Evolutionary conservation across 306 rosid genomes (phyloP).

Genomic region (Dalbergia cultrata): DNA sequence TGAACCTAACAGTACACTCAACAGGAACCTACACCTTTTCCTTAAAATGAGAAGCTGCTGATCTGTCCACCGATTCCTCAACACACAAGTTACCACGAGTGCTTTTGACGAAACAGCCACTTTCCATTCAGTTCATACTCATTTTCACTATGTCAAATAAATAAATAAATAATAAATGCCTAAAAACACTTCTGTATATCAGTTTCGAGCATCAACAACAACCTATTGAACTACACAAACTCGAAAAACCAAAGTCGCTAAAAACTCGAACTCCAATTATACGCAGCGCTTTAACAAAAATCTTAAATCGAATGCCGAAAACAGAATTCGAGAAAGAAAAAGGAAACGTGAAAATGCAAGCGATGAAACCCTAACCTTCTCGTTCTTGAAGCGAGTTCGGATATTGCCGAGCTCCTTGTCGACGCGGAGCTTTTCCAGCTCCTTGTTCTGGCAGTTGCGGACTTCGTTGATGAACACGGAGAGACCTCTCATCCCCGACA

Average conservation of each 20-base stretch:
- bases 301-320: background rate
- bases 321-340: background rate
- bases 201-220: background rate
- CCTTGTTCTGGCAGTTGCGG: conserved; percentile 80
- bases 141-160: background rate
- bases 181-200: conserved; percentile 8
- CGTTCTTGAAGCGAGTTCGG: conserved; percentile 81
- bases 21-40: background rate
- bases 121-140: conserved; percentile 17
- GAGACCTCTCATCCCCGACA: conserved; percentile 83
- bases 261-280: background rate
- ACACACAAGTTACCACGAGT: background rate
- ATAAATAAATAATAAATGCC: background rate
- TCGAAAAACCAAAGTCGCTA: background rate
- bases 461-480: conserved; percentile 82
- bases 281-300: background rate
- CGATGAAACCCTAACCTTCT: conserved; percentile 65
- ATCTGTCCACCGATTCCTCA: conserved; percentile 6
- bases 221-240: no score
- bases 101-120: background rate
- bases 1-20: background rate
- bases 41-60: background rate
- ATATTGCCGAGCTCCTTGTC: conserved; percentile 85
- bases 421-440: conserved; percentile 79
- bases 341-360: background rate